Evolutionary conservation across 1,139 yeast genomes (phyloP), one percentile per base, ranked within the genome.

Genomic region (Saccharomyces pastorianus): DNA sequence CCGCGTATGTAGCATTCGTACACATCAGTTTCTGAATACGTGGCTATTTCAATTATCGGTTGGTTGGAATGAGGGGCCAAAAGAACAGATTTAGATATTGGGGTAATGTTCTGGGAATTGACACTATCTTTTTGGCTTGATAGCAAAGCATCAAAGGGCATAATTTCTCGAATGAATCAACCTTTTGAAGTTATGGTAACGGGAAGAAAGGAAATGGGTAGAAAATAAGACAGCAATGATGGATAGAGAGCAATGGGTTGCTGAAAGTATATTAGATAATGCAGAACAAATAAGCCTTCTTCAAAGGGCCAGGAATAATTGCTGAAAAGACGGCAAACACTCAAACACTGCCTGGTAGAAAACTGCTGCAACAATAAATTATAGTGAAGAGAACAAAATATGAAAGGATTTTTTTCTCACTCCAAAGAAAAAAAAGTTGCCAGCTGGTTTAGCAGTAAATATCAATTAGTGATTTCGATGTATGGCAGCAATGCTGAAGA

Each of bases 1-100:
- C 68, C 70, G 32, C 61, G 55, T 26, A 64, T 76, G 50, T 75
- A 73, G 64, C 85, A 81, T 67, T 82, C 87, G 62, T 77, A 82
- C 51, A 82, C 87, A 55, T 82, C 85, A 20, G 71, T 69, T 58
- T 68, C 71, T 1, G 71, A 67, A 55, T 68, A 68, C 4, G 68
- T 68, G 2, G 71, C 71, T 47, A 67, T 62, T 49, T 68, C 71
- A 17, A 68, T 65, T 6, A 64, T 53, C 7, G 71, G 71, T 9
- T 11, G 25, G 54, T 26, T 48, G 23, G 41, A 53, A 48, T 14
- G 51, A 47, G 25, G 56, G 50, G 44, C 53, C 51, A 9, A 44
- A 38, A 48, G 51, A 48, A 17, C 31, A 1, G 25, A 13, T 32
- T 31, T 47, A 5, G 38, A 34, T 26, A 47, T 17, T 23, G 14